Conservation (phyloP, 495 filamentous ascomycete genomes). For the Geoglossum glabrum region DNA sequence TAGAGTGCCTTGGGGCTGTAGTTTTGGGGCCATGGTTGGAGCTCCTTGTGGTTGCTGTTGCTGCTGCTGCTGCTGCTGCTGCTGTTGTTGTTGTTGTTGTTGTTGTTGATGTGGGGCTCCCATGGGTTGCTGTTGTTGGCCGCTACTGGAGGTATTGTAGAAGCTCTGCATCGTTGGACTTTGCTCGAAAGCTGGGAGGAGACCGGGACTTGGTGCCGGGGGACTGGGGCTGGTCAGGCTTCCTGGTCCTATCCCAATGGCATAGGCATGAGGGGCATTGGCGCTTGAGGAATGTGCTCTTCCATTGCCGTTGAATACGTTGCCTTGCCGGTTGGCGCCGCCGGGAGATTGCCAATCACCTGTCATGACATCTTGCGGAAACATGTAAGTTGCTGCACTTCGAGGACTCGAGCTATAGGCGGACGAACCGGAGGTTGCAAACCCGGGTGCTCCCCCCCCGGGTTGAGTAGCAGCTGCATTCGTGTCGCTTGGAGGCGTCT, state of each 20-base stretch:
- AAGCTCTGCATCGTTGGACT: background rate
- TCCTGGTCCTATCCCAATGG: conserved; percentile 45
- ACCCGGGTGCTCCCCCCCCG: conserved; percentile 2
- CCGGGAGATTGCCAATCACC: conserved; percentile 7
- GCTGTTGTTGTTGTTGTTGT: conserved; percentile 22
- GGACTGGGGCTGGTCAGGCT: conserved; percentile 39
- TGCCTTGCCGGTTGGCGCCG: conserved; percentile 5
- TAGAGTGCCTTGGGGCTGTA: conserved; percentile 21
- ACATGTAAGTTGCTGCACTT: conserved; percentile 9
- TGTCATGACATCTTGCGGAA: conserved; percentile 7
- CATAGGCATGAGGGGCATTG: conserved; percentile 39
- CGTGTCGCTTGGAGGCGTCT: conserved; percentile 49
- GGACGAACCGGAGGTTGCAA: conserved; percentile 11
- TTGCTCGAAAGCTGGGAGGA: conserved; percentile 23
- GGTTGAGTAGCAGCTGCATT: conserved; percentile 11
- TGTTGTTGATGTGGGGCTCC: conserved; percentile 21
- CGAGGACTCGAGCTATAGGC: conserved; percentile 10
- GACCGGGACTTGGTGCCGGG: conserved; percentile 22
- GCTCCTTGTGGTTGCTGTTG: conserved; percentile 13
- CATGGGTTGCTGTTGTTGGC: conserved; percentile 26
- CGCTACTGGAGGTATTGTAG: conserved; percentile 8
- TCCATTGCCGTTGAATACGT: background rate
- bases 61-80: conserved; percentile 17
- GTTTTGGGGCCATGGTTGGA: conserved; percentile 22
- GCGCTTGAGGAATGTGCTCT: conserved; percentile 8